Evolutionary conservation across 345 rosid species (phyloP).

Genomic region (Raphanus sativus): DNA sequence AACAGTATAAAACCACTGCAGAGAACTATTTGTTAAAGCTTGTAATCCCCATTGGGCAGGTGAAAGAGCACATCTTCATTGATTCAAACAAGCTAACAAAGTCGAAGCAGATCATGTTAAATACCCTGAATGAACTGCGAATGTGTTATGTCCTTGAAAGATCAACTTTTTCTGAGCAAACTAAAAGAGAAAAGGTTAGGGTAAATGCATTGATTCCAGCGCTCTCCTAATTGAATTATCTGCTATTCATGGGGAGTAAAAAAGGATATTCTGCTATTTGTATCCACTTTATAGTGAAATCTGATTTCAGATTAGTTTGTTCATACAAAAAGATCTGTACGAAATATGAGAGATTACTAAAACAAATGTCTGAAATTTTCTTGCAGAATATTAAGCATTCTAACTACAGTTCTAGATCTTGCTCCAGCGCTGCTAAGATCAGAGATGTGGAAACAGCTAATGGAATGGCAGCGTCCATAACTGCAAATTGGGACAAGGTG

Average conservation of each 20-base stretch:
- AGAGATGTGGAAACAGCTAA: conserved; percentile 45
- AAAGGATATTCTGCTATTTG: conserved; percentile 12
- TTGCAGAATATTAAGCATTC: conserved; percentile 60
- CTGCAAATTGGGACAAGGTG: conserved; percentile 83
- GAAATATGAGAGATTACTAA: conserved; percentile 8
- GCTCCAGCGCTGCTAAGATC: conserved; percentile 43
- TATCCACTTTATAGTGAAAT: not conserved
- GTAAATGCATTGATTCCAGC: conserved; percentile 5
- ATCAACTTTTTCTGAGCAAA: conserved; percentile 46
- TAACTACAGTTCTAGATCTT: conserved; percentile 61
- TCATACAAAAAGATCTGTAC: conserved; percentile 1
- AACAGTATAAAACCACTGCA: not conserved
- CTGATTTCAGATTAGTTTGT: not conserved
- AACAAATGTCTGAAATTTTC: conserved; percentile 20
- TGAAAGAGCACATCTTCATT: conserved; percentile 65
- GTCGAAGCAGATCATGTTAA: conserved; percentile 83
- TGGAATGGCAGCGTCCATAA: conserved; percentile 35
- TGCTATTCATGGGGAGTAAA: conserved; percentile 1
- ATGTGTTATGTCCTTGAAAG: conserved; percentile 61
- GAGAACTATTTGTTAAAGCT: conserved; percentile 17
- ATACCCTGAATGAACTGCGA: conserved; percentile 85
- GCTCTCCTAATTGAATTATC: not conserved
- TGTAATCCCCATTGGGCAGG: conserved; percentile 49
- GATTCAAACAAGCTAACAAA: conserved; percentile 71
- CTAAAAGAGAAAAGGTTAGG: conserved; percentile 65